phyloP scores from a whole-genome alignment of 176 grass and related monocot species.

The bread wheat (Triticum aestivum) region DNA sequence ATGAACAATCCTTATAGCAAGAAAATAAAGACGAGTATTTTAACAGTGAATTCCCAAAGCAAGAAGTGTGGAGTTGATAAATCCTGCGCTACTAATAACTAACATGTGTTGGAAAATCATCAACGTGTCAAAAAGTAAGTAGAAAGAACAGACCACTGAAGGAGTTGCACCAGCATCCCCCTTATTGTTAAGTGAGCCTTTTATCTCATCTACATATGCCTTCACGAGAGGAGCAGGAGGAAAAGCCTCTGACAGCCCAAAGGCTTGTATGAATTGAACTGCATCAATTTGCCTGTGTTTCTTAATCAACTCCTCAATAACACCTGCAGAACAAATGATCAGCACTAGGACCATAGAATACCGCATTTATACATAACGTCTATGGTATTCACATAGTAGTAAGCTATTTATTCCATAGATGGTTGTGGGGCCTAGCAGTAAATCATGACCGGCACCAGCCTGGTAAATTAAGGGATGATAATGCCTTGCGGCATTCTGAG shows the following conservation, averaged over 20 bases:
- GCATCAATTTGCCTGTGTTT: constrained; percentile 82
- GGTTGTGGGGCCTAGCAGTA: constrained; percentile 24
- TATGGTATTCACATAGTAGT: neutral
- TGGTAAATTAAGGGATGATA: constrained; percentile 48
- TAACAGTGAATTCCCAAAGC: neutral
- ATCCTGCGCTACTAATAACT: neutral
- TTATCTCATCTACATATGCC: constrained; percentile 59
- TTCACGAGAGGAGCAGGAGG: constrained; percentile 64
- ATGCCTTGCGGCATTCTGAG: constrained; percentile 42
- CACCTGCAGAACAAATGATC: constrained; percentile 39
- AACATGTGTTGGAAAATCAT: neutral
- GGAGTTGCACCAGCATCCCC: constrained; percentile 26
- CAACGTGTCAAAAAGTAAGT: constrained; percentile 7
- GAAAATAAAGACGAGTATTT: neutral
- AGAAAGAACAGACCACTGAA: constrained; percentile 38
- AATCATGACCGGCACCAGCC: constrained; percentile 28
- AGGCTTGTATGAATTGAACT: constrained; percentile 74
- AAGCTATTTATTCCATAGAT: constrained; percentile 34
- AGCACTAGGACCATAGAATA: constrained; percentile 14
- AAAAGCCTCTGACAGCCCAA: constrained; percentile 59
- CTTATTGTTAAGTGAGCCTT: constrained; percentile 52
- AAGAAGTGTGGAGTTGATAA: neutral
- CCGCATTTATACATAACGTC: neutral
- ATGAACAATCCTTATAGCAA: neutral
- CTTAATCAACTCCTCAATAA: constrained; percentile 63